A percentile compares a stretch with the other conserved stretches of the same genome.
These are phyloP conservation scores for Ustilago cynodontis DNA, from an alignment of 1,284 basidiomycete genomes.

Conservation along the genomic window DNA sequence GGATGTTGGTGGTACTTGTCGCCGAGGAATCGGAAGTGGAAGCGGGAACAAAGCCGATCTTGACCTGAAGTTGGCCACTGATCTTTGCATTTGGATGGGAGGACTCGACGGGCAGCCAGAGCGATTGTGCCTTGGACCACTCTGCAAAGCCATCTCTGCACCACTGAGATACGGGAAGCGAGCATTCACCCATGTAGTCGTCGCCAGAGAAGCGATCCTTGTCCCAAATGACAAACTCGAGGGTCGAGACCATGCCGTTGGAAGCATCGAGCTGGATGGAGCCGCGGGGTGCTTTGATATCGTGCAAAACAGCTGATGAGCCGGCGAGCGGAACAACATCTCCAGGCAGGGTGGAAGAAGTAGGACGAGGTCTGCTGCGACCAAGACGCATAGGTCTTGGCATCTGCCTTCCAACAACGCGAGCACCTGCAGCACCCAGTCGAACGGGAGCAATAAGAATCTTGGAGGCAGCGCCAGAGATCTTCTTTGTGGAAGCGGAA, in stretches of 20 bases:
- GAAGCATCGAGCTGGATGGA: slow-evolving; percentile 52
- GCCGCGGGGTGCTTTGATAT: slow-evolving; percentile 32
- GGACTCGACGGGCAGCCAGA: slow-evolving; percentile 57
- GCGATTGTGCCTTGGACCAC: slow-evolving; percentile 44
- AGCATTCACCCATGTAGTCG: slow-evolving; percentile 92
- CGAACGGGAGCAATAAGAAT: slow-evolving; percentile 56
- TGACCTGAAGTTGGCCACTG: slow-evolving; percentile 58
- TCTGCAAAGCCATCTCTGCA: slow-evolving; percentile 72
- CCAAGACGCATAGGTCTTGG: slow-evolving; percentile 58
- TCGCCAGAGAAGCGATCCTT: slow-evolving; percentile 80
- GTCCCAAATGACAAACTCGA: slow-evolving; percentile 93
- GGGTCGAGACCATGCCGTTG: slow-evolving; percentile 46
- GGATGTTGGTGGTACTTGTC: slow-evolving; percentile 8
- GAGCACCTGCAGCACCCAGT: slow-evolving; percentile 57
- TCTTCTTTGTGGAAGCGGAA: slow-evolving; percentile 40
- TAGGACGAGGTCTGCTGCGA: slow-evolving; percentile 19
- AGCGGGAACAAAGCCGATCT: slow-evolving; percentile 54
- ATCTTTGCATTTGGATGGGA: slow-evolving; percentile 45
- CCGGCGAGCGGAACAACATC: slow-evolving; percentile 4
- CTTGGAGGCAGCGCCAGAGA: slow-evolving; percentile 51
- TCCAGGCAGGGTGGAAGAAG: slow-evolving; percentile 10
- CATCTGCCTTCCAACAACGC: slow-evolving; percentile 54
- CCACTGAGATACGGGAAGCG: slow-evolving; percentile 83
- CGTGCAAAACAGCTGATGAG: slow-evolving; percentile 9
- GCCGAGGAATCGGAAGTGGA: slow-evolving; percentile 4